Percentiles rank a stretch among this genome's conserved stretches.
Conservation (phyloP, 2,329 filamentous ascomycete species). For the Sclerotinia nivalis region DNA sequence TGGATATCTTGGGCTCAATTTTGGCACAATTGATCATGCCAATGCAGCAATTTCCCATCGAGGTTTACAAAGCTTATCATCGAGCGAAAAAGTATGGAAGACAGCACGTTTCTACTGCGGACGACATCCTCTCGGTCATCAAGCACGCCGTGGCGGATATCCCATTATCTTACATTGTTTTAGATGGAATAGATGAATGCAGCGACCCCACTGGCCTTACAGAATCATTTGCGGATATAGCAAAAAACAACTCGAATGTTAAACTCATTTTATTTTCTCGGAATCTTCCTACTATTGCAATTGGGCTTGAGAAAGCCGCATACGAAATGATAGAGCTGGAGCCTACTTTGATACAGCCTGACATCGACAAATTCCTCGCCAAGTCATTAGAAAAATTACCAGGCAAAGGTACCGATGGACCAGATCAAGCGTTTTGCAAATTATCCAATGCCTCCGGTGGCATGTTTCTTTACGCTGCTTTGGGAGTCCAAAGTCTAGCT, state of each 20-base stretch:
- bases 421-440: slow-evolving; percentile 14
- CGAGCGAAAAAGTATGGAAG: slow-evolving; percentile 21
- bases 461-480: slow-evolving; percentile 19
- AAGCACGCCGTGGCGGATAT: background rate
- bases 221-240: background rate
- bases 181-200: slow-evolving; percentile 23
- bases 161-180: background rate
- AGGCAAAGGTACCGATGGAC: background rate
- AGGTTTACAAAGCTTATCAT: slow-evolving; percentile 5
- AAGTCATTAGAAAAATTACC: slow-evolving; percentile 9
- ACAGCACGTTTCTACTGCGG: slow-evolving; percentile 13
- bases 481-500: slow-evolving; percentile 14
- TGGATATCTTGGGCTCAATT: slow-evolving; percentile 17
- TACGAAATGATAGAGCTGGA: background rate
- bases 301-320: background rate
- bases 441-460: slow-evolving; percentile 11
- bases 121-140: background rate
- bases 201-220: background rate
- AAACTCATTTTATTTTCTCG: slow-evolving; percentile 13
- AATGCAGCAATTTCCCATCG: background rate
- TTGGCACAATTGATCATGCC: slow-evolving; percentile 17
- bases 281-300: slow-evolving; percentile 4
- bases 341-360: slow-evolving; percentile 8
- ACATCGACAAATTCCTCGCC: slow-evolving; percentile 17
- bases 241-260: background rate